phyloP scores from a whole-genome alignment of 495 filamentous ascomycete genomes.

The Aspergillus panamensis region DNA sequence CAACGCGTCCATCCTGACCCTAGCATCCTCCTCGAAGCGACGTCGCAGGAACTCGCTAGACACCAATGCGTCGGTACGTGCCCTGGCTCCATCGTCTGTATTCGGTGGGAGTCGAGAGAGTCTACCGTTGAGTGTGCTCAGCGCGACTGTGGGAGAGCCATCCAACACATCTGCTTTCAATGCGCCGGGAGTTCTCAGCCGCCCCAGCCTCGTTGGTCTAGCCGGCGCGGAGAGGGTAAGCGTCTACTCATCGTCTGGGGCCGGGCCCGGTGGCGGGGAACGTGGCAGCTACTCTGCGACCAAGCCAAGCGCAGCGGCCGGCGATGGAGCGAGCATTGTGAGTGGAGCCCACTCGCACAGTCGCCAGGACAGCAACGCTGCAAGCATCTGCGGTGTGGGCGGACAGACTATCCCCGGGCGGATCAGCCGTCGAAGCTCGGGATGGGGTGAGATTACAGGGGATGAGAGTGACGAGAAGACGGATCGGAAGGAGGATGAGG shows the following conservation, averaged over 20 bases:
- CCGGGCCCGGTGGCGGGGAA: constrained; percentile 62
- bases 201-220: constrained; percentile 58
- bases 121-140: constrained; percentile 83
- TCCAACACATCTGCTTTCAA: constrained; percentile 51
- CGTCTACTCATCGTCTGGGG: constrained; percentile 78
- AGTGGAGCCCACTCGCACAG: constrained; percentile 74
- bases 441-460: constrained; percentile 57
- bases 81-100: constrained; percentile 83
- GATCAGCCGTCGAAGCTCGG: constrained; percentile 59
- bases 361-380: constrained; percentile 75
- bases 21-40: constrained; percentile 93
- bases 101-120: constrained; percentile 89
- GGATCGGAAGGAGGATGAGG: constrained; percentile 18
- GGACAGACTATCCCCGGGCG: constrained; percentile 39
- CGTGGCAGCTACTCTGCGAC: constrained; percentile 75
- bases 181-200: constrained; percentile 40
- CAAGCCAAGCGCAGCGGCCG: constrained; percentile 55
- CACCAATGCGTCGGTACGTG: constrained; percentile 92
- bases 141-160: constrained; percentile 63
- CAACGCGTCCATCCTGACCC: constrained; percentile 90
- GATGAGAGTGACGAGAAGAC: constrained; percentile 38
- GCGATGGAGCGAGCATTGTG: constrained; percentile 74
- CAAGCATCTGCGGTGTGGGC: constrained; percentile 61
- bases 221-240: constrained; percentile 75
- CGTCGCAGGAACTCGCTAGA: constrained; percentile 86